phyloP scores from a whole-genome alignment of 805 yeast genomes.

The Wickerhamiella domercqiae region DNA sequence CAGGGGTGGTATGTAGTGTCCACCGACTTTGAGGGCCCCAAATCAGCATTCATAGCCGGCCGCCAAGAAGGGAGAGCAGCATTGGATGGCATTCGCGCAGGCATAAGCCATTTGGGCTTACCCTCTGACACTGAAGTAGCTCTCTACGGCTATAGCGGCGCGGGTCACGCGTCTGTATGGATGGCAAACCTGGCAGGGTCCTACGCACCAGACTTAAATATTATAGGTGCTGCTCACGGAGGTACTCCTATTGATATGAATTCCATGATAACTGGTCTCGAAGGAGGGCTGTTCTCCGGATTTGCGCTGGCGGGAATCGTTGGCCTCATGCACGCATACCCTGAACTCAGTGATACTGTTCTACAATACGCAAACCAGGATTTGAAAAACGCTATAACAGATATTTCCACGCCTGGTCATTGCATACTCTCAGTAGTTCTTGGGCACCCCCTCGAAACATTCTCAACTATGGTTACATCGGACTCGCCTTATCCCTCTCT shows the following conservation, averaged over 20 bases:
- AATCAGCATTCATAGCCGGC: slow-evolving; percentile 20
- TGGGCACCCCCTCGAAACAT: not conserved
- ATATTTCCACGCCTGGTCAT: too few species aligned
- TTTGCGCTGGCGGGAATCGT: slow-evolving; percentile 16
- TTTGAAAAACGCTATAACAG: too few species aligned
- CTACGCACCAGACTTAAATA: slow-evolving; percentile 19
- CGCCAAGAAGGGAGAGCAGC: slow-evolving; percentile 16
- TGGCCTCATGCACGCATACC: slow-evolving; percentile 17
- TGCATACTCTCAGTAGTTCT: not conserved
- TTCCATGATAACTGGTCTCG: slow-evolving; percentile 9
- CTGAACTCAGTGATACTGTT: slow-evolving; percentile 6
- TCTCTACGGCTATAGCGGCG: slow-evolving; percentile 10
- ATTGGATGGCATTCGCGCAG: slow-evolving; percentile 20
- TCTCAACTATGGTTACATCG: too few species aligned
- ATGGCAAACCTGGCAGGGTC: slow-evolving; percentile 18
- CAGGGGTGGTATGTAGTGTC: slow-evolving; percentile 10
- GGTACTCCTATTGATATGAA: slow-evolving; percentile 12
- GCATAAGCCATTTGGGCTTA: not conserved
- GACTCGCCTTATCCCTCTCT: not conserved
- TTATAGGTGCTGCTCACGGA: slow-evolving; percentile 15
- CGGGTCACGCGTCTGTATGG: slow-evolving; percentile 18
- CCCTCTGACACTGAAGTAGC: slow-evolving; percentile 1
- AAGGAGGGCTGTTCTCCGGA: slow-evolving; percentile 13
- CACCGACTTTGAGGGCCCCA: slow-evolving; percentile 22
- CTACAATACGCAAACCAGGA: not conserved